Evolutionary conservation across 2,329 filamentous ascomycete species (phyloP), one percentile per base, ranked within the genome.

Genomic region (Alternaria atra): DNA sequence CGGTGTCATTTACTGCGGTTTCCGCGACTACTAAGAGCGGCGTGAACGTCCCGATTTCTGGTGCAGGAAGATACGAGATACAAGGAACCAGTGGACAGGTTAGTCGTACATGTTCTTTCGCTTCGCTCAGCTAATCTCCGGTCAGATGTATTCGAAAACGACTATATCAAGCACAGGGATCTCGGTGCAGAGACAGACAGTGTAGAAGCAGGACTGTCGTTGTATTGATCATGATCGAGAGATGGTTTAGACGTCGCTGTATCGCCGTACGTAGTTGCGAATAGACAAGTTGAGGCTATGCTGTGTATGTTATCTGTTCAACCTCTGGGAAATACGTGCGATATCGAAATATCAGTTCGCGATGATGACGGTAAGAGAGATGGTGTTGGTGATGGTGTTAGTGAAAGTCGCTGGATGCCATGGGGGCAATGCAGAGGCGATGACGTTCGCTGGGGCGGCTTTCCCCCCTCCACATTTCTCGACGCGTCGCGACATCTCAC

Each of bases 31-130:
- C 63, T 4, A 60, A 65, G 55, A 66, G 65, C 37, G 69, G 71
- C 4, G 56, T 52, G 34, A 52, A 39, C 9, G 68, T 73, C 4
- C 63, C 58, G 2, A 42, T 66, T 5, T 65, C 68, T 4, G 60
- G 63, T 20, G 71, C 71, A 23, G 71, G 69, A 3, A 52, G 51
- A 23, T 72, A 66, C 46, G 69, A 72, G 58, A 66, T 73, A 12
- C 70, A 72, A 40, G 71, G 71, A 13, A 72, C 67, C 27, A 69
- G 64, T 20, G 69, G 69, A 47, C 69, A 70, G 65, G 66, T 68
- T 17, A 60, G 52, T 54, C 15, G 6, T 32, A 15, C 8, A 40
- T 35, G 13, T 35, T 4, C n/a, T 25, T 12, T 42, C 7, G 13
- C 5, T 23, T 15, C n/a, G 6, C 7, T 27, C 17, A 42, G 30